Conservation (phyloP, 805 yeast species). For the Yarrowia porcina region DNA sequence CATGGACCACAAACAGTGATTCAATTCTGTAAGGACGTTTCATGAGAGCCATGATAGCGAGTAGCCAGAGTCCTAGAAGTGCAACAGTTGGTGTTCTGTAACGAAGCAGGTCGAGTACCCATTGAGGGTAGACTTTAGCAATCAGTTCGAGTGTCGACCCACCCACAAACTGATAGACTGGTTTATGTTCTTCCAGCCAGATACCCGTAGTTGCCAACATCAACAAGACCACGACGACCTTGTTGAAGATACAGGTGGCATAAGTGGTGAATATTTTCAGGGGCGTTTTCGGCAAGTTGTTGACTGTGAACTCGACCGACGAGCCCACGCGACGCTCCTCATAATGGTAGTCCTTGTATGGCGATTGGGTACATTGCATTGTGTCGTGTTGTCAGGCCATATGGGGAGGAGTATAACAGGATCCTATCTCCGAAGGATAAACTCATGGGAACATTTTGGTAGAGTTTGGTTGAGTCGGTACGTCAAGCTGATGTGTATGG, state of each 20-base stretch:
- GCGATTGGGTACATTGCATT: slow-evolving; percentile 7
- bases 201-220: not conserved
- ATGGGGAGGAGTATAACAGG: not conserved
- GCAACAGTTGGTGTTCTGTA: slow-evolving; percentile 2
- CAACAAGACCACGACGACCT: not conserved
- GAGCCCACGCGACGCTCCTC: slow-evolving; percentile 19
- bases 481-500: too few species aligned
- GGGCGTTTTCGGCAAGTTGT: not conserved
- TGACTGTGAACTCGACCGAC: slow-evolving; percentile 2
- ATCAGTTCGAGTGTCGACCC: not conserved
- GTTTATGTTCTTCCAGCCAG: slow-evolving; percentile 1
- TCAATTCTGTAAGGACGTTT: slow-evolving; percentile 9
- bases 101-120: not conserved
- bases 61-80: not conserved
- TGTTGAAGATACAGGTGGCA: not conserved
- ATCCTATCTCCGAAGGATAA: not conserved
- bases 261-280: not conserved
- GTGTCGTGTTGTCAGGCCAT: not conserved
- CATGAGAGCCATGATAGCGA: not conserved
- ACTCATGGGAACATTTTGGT: not conserved
- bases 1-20: slow-evolving; percentile 10
- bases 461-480: not conserved
- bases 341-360: slow-evolving; percentile 13
- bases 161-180: not conserved
- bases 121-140: not conserved